phyloP scores from a whole-genome alignment of 2,329 filamentous ascomycete species.

The Trichoderma sp. region DNA sequence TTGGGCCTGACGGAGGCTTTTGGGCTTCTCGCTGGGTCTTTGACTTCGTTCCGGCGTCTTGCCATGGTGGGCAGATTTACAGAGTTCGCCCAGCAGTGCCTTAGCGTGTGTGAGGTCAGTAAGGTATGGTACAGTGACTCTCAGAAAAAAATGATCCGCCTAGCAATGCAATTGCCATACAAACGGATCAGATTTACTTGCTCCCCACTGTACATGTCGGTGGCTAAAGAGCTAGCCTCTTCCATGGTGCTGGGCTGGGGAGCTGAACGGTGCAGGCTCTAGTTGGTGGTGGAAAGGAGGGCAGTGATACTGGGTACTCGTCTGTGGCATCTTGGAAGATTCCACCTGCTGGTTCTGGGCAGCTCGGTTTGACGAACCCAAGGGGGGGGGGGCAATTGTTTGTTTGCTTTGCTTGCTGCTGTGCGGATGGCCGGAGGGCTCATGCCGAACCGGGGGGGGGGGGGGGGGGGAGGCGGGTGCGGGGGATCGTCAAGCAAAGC shows the following conservation, averaged over 20 bases:
- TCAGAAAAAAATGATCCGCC: too few relatives aligned
- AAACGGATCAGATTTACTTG: too few relatives aligned
- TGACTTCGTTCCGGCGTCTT: neutral
- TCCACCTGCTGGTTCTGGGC: neutral
- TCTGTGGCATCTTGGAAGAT: neutral
- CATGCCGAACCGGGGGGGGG: neutral
- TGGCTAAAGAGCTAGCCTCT: neutral
- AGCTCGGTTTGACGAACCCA: neutral
- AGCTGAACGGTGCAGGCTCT: too few relatives aligned
- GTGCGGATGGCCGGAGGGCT: neutral
- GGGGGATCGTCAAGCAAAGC: neutral
- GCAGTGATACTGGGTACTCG: neutral
- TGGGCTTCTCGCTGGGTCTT: slow-evolving; percentile 5
- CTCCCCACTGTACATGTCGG: slow-evolving; percentile 1
- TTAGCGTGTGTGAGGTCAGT: too few relatives aligned
- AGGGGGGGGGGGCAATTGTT: neutral
- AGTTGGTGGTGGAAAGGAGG: too few relatives aligned
- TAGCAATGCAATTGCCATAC: too few relatives aligned
- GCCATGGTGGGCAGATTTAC: slow-evolving; percentile 14
- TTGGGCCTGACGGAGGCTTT: slow-evolving; percentile 1
- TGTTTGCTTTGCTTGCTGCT: slow-evolving; percentile 1
- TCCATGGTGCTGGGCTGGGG: neutral
- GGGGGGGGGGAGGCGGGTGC: neutral
- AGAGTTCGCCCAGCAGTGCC: neutral
- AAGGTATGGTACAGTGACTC: too few relatives aligned